Conservation (phyloP, 1,284 basidiomycete genomes). For the Cutaneotrichosporon arboriforme region DNA sequence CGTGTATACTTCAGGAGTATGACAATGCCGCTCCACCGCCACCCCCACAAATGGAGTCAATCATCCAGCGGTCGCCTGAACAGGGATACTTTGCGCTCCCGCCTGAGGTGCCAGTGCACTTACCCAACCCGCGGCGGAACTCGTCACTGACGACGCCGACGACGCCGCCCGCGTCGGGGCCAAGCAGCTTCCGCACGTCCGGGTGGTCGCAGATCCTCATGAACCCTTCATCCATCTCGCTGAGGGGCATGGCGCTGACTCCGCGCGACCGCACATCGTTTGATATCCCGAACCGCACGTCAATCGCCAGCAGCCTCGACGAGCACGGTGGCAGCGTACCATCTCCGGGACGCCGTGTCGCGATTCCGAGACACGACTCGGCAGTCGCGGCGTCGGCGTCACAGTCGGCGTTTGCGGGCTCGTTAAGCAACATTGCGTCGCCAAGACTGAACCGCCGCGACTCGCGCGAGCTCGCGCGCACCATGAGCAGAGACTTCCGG, state of each 20-base stretch:
- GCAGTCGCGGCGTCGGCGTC: background rate
- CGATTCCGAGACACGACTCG: constrained; percentile 6
- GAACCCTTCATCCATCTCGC: constrained; percentile 34
- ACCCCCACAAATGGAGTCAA: constrained; percentile 16
- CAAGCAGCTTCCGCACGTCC: constrained; percentile 29
- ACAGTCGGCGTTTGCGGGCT: background rate
- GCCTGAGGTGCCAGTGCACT: background rate
- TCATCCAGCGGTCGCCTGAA: constrained; percentile 32
- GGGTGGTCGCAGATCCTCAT: constrained; percentile 41
- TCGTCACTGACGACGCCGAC: background rate
- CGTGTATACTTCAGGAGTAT: constrained; percentile 58
- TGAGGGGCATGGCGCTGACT: constrained; percentile 30
- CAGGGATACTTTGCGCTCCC: constrained; percentile 40
- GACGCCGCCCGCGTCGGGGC: constrained; percentile 4
- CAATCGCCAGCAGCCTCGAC: constrained; percentile 11
- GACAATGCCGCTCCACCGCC: constrained; percentile 19
- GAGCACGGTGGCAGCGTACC: constrained; percentile 5
- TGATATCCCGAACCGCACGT: constrained; percentile 21
- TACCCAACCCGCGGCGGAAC: background rate
- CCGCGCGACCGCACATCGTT: constrained; percentile 34
- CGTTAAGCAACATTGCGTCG: background rate
- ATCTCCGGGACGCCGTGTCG: background rate
- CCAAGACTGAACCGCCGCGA: constrained; percentile 8
- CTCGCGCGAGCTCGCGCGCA: background rate
- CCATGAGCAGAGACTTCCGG: constrained; percentile 4